Conservation (phyloP, 768 basidiomycete genomes). For the Leccinum barrowsii region DNA sequence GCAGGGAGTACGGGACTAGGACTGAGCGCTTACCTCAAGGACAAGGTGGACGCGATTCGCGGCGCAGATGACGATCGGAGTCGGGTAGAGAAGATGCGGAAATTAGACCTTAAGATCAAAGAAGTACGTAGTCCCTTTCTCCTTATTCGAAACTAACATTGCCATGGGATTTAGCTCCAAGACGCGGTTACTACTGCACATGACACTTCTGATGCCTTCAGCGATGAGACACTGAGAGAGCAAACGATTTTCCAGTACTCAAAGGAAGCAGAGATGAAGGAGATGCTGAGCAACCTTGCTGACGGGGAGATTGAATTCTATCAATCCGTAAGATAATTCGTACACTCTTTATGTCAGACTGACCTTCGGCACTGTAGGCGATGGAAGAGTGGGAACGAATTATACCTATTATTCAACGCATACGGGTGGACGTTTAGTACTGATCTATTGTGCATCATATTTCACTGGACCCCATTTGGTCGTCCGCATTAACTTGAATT, state of each 20-base stretch:
- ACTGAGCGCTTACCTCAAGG: slow-evolving; percentile 84
- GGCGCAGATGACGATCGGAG: slow-evolving; percentile 93
- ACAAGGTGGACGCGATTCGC: slow-evolving; percentile 86
- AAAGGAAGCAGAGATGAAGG: slow-evolving; percentile 97
- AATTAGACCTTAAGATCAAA: slow-evolving; percentile 91
- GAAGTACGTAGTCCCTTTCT: slow-evolving; percentile 52
- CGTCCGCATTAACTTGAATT: slow-evolving; percentile 7
- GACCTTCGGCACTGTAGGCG: slow-evolving; percentile 43
- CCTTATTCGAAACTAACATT: neutral
- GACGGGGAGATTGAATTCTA: slow-evolving; percentile 97
- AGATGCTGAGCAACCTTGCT: slow-evolving; percentile 82
- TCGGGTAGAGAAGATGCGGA: slow-evolving; percentile 89
- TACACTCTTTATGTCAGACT: slow-evolving; percentile 2
- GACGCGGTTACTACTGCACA: slow-evolving; percentile 94
- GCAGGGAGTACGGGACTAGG: slow-evolving; percentile 83
- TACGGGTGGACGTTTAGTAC: slow-evolving; percentile 82
- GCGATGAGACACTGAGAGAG: slow-evolving; percentile 90
- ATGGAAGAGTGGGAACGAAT: slow-evolving; percentile 98
- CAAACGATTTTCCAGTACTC: slow-evolving; percentile 86
- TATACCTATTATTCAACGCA: slow-evolving; percentile 89
- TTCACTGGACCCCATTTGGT: slow-evolving; percentile 6
- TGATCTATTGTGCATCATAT: slow-evolving; percentile 17
- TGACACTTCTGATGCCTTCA: slow-evolving; percentile 95
- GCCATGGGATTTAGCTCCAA: slow-evolving; percentile 61
- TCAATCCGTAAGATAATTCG: slow-evolving; percentile 57